A percentile compares a stretch with the other conserved stretches of the same genome.
Conservation (phyloP, 495 filamentous ascomycete species). For the Lasiosphaeriaceae sp. region DNA sequence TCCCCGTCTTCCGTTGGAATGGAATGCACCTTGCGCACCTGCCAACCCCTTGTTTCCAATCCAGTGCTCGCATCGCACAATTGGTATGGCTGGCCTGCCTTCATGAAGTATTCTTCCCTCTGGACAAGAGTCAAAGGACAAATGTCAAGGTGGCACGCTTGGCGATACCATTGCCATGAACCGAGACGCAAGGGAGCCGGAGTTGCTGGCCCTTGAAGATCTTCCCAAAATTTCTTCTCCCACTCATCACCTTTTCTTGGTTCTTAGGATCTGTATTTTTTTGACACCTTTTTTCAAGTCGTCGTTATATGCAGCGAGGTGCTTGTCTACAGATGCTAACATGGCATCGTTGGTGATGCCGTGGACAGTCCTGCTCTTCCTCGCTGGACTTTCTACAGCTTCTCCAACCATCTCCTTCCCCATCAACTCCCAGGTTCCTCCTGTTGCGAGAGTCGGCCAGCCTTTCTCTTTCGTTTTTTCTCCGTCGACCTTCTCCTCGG, state of each 20-base stretch:
- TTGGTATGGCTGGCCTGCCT: constrained; percentile 7
- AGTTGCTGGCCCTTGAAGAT: constrained; percentile 16
- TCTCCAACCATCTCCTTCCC: constrained; percentile 56
- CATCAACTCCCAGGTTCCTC: constrained; percentile 73
- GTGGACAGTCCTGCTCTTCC: constrained; percentile 12
- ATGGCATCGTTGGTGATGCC: constrained; percentile 15
- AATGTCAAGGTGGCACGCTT: neutral
- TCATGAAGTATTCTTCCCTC: neutral
- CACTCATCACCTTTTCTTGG: neutral
- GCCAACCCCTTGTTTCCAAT: constrained; percentile 18
- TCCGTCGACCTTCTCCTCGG: constrained; percentile 60
- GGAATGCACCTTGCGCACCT: neutral
- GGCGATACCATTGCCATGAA: constrained; percentile 4
- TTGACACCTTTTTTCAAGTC: neutral
- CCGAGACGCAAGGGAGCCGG: constrained; percentile 15
- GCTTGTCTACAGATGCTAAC: constrained; percentile 1
- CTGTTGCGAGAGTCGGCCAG: constrained; percentile 62
- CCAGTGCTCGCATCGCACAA: neutral
- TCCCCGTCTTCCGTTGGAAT: constrained; percentile 19
- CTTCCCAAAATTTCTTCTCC: neutral
- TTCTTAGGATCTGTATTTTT: neutral
- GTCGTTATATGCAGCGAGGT: neutral
- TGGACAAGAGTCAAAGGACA: neutral
- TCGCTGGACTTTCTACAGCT: constrained; percentile 32
- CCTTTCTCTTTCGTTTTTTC: constrained; percentile 67